Conservation (phyloP, 2,329 filamentous ascomycete genomes). For the Neospermospora avenae region DNA sequence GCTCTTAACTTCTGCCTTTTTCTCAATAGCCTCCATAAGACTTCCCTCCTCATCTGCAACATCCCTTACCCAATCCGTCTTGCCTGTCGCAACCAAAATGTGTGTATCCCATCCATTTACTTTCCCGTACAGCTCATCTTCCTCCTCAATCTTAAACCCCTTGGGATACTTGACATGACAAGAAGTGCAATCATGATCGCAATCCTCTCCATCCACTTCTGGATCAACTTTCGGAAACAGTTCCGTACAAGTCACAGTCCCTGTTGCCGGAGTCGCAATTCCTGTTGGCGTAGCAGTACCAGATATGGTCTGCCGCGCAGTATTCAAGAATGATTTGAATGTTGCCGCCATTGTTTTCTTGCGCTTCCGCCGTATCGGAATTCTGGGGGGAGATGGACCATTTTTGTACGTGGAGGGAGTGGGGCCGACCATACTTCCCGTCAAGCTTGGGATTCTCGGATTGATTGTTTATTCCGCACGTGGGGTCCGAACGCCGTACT, state of each 20-base stretch:
- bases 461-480: conserved; percentile 3
- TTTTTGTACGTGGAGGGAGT: conserved; percentile 14
- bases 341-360: conserved; percentile 26
- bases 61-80: conserved; percentile 90
- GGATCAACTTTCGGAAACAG: conserved; percentile 76
- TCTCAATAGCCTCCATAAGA: conserved; percentile 72
- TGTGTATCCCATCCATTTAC: conserved; percentile 89
- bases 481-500: conserved; percentile 8
- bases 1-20: conserved; percentile 49
- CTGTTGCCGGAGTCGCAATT: conserved; percentile 23
- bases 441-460: too few relatives aligned
- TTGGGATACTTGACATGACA: conserved; percentile 77
- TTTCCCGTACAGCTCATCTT: conserved; percentile 77
- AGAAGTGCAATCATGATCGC: conserved; percentile 77
- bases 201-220: conserved; percentile 82
- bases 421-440: neutral
- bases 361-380: conserved; percentile 1
- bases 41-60: conserved; percentile 84
- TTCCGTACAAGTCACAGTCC: conserved; percentile 21
- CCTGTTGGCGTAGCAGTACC: conserved; percentile 26
- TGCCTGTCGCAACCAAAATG: conserved; percentile 88
- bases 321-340: conserved; percentile 30
- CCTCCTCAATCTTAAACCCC: conserved; percentile 68
- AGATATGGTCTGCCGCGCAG: conserved; percentile 27
- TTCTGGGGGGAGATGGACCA: neutral